Evolutionary conservation across 805 yeast genomes (phyloP).

Genomic region (Pichia pseudocactophila): DNA sequence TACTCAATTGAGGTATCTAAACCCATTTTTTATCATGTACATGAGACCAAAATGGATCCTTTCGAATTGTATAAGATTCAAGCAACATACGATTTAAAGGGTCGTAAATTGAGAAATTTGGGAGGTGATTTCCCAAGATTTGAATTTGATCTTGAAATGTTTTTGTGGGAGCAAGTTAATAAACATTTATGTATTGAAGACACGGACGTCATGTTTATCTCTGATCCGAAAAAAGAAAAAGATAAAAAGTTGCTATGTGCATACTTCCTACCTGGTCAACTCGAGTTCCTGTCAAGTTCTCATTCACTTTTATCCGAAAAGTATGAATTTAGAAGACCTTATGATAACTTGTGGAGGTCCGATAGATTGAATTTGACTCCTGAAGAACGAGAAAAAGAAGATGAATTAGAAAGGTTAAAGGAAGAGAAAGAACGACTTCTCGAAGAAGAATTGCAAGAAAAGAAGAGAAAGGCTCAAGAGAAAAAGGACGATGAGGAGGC

Average conservation of each 20-base stretch:
- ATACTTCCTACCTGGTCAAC: not conserved
- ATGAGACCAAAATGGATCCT: slow-evolving; percentile 40
- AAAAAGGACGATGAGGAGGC: too few relatives aligned
- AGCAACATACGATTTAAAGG: slow-evolving; percentile 7
- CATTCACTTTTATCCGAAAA: too few relatives aligned
- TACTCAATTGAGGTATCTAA: slow-evolving; percentile 14
- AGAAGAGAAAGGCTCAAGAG: too few relatives aligned
- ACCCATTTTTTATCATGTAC: slow-evolving; percentile 30
- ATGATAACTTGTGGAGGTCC: too few relatives aligned
- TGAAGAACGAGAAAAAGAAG: too few relatives aligned
- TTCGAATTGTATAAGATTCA: slow-evolving; percentile 22
- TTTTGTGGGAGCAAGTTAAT: slow-evolving; percentile 16
- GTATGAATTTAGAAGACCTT: too few relatives aligned
- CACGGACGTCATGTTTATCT: slow-evolving; percentile 8
- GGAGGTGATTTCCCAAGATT: slow-evolving; percentile 15
- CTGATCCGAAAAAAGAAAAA: not conserved
- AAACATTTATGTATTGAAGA: slow-evolving; percentile 13
- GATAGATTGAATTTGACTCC: too few relatives aligned
- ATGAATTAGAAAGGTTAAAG: too few relatives aligned
- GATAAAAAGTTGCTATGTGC: not conserved
- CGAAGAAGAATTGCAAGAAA: too few relatives aligned
- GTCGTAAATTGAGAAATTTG: slow-evolving; percentile 10
- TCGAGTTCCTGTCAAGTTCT: too few relatives aligned
- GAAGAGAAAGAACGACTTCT: too few relatives aligned
- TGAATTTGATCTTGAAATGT: slow-evolving; percentile 15